Percentiles rank a stretch among this genome's conserved stretches.
Evolutionary conservation across 257 asterid genomes (phyloP).

Genomic region (Agastache rugosa): DNA sequence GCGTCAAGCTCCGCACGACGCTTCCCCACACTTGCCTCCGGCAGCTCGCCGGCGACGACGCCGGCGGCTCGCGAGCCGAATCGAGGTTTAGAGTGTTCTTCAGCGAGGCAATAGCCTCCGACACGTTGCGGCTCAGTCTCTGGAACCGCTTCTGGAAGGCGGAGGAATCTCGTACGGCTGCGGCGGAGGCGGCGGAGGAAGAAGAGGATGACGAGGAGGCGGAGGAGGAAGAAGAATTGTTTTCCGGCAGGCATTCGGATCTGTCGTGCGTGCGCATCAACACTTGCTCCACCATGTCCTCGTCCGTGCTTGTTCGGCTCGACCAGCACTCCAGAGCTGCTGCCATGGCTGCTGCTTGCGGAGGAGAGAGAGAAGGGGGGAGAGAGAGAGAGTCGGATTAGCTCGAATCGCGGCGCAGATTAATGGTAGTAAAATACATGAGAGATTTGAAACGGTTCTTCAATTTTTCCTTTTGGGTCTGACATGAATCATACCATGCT

Average conservation of each 20-base stretch:
- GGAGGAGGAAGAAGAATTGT: conserved; percentile 39
- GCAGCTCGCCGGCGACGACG: conserved; percentile 53
- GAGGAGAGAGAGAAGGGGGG: conserved; percentile 6
- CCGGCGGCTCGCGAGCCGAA: conserved; percentile 66
- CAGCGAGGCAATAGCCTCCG: conserved; percentile 92
- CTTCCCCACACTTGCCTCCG: conserved; percentile 86
- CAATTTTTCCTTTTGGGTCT: conserved; percentile 35
- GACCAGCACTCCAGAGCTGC: conserved; percentile 99
- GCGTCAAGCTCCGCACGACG: conserved; percentile 90
- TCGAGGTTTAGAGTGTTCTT: conserved; percentile 82
- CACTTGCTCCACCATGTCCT: conserved; percentile 92
- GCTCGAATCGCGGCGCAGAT: conserved; percentile 33
- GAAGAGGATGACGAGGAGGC: conserved; percentile 34
- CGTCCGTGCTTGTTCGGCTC: conserved; percentile 84
- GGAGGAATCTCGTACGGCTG: conserved; percentile 67
- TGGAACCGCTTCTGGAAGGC: conserved; percentile 82
- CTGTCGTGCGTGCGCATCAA: conserved; percentile 81
- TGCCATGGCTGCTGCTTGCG: conserved; percentile 62
- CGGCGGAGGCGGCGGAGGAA: conserved; percentile 38
- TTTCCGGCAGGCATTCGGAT: conserved; percentile 73
- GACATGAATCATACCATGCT: conserved; percentile 30
- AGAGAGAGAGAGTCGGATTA: conserved; percentile 22
- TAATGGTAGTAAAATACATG: conserved; percentile 18
- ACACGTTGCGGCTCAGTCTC: conserved; percentile 81
- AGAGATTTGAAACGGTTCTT: conserved; percentile 31